Evolutionary conservation across 441 rosid genomes (phyloP), one percentile per base, ranked within the genome.

Genomic region (Metrosideros polymorpha): DNA sequence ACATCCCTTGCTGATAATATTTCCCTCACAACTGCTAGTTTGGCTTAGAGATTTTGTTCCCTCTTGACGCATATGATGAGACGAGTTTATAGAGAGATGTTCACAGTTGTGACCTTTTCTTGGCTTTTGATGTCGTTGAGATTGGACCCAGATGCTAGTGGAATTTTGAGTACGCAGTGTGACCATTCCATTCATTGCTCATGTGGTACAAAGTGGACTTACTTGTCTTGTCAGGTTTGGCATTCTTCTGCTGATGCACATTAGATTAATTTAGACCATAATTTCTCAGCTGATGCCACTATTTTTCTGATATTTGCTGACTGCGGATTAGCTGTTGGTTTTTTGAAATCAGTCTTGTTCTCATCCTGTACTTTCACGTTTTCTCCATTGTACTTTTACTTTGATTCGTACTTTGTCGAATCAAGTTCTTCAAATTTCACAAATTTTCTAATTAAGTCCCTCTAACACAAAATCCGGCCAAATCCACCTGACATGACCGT

Each of bases 161-260:
- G 98, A 57, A 93, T 97, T 85, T 92, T 92, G 45, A 94, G 96
- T 86, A 94, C 98, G 6, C 90, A 93, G 25, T 96, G 99, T 92
- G 99, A 97, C 89, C 99, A 97, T 91, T 96, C 99, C 27, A 96
- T 96, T 91, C 97, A 94, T 71, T 97, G 99, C 88, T 93, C 95
- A 0, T 97, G 99, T 90, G 95, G 97, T 89, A 94, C 98, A 12
- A 96, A 96, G 87, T 96, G 99, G 99, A 97, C 99, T 66, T 92
- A 94, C 82, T 89, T 96, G 87, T 97, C 99, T 57, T 97, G 98
- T 92, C 98, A 92, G 93, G 98, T 96, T 84, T 90, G 91, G 9
- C 47, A 66, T 35, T 66, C 79, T 66, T 10, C 25, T 5, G 79
- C 77, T 9, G 77, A 66, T 19, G 19, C 45, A 66, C 13, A 66